Evolutionary conservation across 1,139 yeast species (phyloP).

Genomic region (Diutina rugosa): DNA sequence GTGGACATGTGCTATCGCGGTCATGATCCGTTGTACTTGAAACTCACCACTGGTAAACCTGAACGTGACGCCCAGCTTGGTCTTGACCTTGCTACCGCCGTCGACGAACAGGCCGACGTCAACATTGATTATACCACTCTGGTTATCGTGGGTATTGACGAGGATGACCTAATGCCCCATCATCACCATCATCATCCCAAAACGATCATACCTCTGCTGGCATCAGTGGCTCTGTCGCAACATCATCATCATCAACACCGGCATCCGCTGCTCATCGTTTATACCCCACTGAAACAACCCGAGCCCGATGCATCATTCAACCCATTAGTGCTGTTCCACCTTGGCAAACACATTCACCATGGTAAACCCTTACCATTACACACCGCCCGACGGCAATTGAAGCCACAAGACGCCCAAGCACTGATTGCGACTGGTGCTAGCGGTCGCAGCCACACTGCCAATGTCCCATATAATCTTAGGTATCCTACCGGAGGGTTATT

Average conservation of each 20-base stretch:
- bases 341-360: conserved; percentile 20
- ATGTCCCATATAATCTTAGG: conserved; percentile 27
- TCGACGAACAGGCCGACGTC: conserved; percentile 12
- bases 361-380: conserved; percentile 21
- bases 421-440: background rate
- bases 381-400: background rate
- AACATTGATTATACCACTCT: conserved; percentile 21
- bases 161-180: conserved; percentile 11
- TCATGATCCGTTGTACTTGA: conserved; percentile 15
- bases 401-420: background rate
- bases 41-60: conserved; percentile 9
- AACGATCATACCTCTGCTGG: background rate
- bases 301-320: conserved; percentile 9
- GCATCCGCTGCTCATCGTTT: conserved; percentile 18
- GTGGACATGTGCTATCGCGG: conserved; percentile 32
- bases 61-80: conserved; percentile 5
- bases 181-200: conserved; percentile 2
- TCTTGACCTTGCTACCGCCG: conserved; percentile 9
- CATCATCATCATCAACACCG: conserved; percentile 4
- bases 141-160: conserved; percentile 20
- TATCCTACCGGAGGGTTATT: conserved; percentile 50
- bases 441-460: background rate
- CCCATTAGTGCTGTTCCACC: conserved; percentile 23
- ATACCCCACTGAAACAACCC: conserved; percentile 15
- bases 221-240: conserved; percentile 2